Evolutionary conservation across 176 grass and related monocot species (phyloP), one percentile per base, ranked within the genome.

Genomic region (Carex scoparia): DNA sequence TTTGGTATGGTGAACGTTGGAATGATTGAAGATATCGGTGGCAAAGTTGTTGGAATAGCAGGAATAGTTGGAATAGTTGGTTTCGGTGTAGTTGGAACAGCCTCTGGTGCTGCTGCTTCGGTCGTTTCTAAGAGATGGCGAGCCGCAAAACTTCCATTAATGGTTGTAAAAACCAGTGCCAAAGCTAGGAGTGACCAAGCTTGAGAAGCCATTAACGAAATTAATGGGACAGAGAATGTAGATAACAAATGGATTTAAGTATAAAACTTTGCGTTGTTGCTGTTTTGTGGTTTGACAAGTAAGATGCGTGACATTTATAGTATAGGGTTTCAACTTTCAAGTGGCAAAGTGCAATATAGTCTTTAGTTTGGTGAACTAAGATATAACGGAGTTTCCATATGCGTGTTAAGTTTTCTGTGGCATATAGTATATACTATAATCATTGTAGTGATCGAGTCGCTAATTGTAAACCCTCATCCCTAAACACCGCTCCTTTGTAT

Each of bases 101-200:
- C 85, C 81, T 91, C 87, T 37, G 91, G 94, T 1, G 89, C 46
- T 0, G 84, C 53, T 15, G 84, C 88, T 85, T 65, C 57, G 18
- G 81, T 59, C 46, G 91, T 90, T 62, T 93, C 94, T 76, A 96
- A 69, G 16, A 96, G 91, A 86, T 42, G 85, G 31, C 91, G 91
- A 84, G 89, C 77, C 0, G 89, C 94, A 1, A 82, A 65, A 65
- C 87, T 91, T 49, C 89, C 70, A 86, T 89, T 80, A 59, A 91
- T 81, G 84, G 84, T 40, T 51, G 73, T 65, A 35, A 93, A 70
- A 69, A 86, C 75, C 55, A 96, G 58, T 44, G 90, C 81, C 80
- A 95, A 82, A 44, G 84, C 57, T 37, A 92, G 66, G 51, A 96
- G 81, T 58, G 9, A 85, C 19, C 87, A 82, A 79, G 40, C 65